A percentile compares a stretch with the other conserved stretches of the same genome.
Conservation (phyloP, 2,329 filamentous ascomycete species). For the Meredithiella fracta region DNA sequence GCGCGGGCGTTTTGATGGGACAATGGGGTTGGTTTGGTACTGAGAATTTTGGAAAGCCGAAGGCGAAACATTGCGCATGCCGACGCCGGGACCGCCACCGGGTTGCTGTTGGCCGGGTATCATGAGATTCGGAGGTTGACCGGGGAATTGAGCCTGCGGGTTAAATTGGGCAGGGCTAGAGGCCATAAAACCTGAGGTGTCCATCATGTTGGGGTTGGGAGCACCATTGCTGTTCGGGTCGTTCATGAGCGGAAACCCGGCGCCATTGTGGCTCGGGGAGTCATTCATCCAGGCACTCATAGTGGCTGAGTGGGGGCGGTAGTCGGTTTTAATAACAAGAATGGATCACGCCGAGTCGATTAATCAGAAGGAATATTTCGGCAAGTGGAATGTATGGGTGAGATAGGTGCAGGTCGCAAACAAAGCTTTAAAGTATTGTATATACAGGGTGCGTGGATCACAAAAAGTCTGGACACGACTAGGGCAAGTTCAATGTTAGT, state of each 20-base stretch:
- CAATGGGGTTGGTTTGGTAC: constrained; percentile 71
- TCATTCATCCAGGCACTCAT: constrained; percentile 63
- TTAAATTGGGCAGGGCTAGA: constrained; percentile 42
- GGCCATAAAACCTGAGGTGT: constrained; percentile 44
- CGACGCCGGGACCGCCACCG: constrained; percentile 30
- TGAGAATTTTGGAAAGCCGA: constrained; percentile 53
- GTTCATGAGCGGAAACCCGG: constrained; percentile 48
- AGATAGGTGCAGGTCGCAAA: no score
- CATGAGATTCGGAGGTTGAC: constrained; percentile 23
- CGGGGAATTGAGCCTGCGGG: constrained; percentile 39
- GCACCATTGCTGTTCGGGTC: constrained; percentile 34
- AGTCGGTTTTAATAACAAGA: neutral
- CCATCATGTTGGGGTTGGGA: constrained; percentile 40
- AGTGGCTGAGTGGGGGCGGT: neutral
- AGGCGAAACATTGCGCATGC: constrained; percentile 67
- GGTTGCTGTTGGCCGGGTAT: constrained; percentile 11
- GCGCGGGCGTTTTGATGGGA: constrained; percentile 76
- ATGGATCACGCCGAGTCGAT: no score
- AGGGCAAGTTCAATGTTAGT: no score
- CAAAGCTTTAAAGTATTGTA: no score
- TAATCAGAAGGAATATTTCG: no score
- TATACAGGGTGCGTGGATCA: no score
- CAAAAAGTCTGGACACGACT: no score
- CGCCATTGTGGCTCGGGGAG: constrained; percentile 53
- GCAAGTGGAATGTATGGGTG: no score